Evolutionary conservation across 2,329 filamentous ascomycete genomes (phyloP).

Genomic region (Ophiostoma montium): DNA sequence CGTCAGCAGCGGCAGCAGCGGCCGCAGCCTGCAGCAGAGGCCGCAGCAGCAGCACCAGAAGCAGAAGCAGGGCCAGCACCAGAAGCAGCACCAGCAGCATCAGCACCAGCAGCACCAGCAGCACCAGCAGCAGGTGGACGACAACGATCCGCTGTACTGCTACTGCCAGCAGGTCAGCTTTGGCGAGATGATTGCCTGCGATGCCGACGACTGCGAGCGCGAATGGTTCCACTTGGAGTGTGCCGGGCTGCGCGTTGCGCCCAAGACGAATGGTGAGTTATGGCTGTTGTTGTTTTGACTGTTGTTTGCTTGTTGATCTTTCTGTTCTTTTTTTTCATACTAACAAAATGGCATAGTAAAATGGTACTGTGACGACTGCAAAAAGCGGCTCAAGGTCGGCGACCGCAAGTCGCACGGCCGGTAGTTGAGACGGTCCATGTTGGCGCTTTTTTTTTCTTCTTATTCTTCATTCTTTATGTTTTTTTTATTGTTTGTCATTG

Average conservation of each 20-base stretch:
- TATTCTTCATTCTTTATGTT: neutral
- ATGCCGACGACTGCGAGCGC: slow-evolving; percentile 54
- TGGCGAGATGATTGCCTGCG: slow-evolving; percentile 74
- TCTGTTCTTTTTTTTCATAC: neutral
- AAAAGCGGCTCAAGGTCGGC: slow-evolving; percentile 43
- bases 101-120: slow-evolving; percentile 15
- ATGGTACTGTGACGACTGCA: slow-evolving; percentile 74
- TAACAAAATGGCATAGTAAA: slow-evolving; percentile 43
- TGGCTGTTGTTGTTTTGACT: neutral
- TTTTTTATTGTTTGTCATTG: too few relatives aligned
- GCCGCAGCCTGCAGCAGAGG: slow-evolving; percentile 1
- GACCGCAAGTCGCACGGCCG: slow-evolving; percentile 29
- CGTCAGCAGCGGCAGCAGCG: slow-evolving; percentile 1
- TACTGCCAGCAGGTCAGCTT: slow-evolving; percentile 71
- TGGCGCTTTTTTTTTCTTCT: neutral
- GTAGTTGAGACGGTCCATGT: slow-evolving; percentile 15
- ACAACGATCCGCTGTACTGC: slow-evolving; percentile 62
- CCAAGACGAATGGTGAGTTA: slow-evolving; percentile 55
- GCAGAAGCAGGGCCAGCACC: slow-evolving; percentile 8
- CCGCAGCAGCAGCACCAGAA: slow-evolving; percentile 3
- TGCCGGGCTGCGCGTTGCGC: slow-evolving; percentile 64
- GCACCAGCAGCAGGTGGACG: slow-evolving; percentile 41
- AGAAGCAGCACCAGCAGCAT: slow-evolving; percentile 1
- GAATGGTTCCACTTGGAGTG: slow-evolving; percentile 81
- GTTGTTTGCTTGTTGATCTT: too few relatives aligned